phyloP scores from a whole-genome alignment of 176 grass and related monocot genomes.

The Hordeum marinum region DNA sequence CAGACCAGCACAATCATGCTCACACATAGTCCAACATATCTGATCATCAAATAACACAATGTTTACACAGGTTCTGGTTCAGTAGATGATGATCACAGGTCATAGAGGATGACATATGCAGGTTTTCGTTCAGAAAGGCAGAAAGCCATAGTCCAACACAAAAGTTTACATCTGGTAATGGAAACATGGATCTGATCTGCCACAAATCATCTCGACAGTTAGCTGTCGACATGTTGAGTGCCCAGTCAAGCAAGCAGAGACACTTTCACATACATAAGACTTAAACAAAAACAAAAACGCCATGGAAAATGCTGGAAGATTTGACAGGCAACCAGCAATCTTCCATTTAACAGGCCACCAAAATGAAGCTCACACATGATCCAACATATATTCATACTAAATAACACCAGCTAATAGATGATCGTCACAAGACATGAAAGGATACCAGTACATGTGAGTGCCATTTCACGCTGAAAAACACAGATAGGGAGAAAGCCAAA shows the following conservation, averaged over 20 bases:
- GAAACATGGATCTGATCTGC: neutral
- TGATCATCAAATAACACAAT: neutral
- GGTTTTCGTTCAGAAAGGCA: neutral
- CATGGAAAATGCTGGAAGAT: too few species aligned
- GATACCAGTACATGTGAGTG: neutral
- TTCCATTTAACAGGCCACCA: too few species aligned
- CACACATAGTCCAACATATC: neutral
- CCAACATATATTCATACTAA: neutral
- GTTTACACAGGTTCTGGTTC: neutral
- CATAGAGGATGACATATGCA: neutral
- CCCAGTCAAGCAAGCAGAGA: too few species aligned
- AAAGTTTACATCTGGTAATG: neutral
- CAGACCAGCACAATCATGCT: neutral
- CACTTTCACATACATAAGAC: too few species aligned
- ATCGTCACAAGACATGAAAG: neutral
- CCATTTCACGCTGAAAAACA: neutral
- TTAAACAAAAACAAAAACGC: too few species aligned
- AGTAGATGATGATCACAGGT: neutral
- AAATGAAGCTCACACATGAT: neutral
- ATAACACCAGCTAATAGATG: neutral
- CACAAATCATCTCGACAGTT: too few species aligned
- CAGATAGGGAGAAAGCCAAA: neutral
- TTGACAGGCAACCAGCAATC: too few species aligned
- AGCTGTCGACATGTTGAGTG: too few species aligned
- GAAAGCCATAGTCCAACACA: neutral